Conservation (phyloP, 306 rosid species). For the Rosa multiflora region DNA sequence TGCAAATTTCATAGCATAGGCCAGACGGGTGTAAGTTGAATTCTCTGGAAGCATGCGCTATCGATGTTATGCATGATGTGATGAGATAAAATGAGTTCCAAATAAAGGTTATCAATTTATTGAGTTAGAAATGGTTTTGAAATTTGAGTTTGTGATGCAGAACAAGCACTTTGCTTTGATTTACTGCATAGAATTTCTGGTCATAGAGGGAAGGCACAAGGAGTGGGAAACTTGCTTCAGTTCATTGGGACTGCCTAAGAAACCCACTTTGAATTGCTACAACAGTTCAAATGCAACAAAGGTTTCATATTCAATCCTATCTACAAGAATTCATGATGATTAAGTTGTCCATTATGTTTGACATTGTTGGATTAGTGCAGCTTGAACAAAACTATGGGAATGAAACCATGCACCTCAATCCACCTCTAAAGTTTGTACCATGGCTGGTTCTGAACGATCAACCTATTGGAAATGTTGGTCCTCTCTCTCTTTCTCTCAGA, state of each 20-base stretch:
- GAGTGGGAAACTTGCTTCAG: too few relatives aligned
- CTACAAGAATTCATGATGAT: too few relatives aligned
- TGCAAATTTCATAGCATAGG: slow-evolving; percentile 44
- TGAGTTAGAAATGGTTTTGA: not conserved
- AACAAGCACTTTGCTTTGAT: slow-evolving; percentile 46
- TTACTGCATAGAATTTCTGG: slow-evolving; percentile 42
- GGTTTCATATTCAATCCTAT: too few relatives aligned
- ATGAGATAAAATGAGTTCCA: slow-evolving; percentile 25
- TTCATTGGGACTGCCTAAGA: too few relatives aligned
- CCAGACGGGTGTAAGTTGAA: slow-evolving; percentile 54
- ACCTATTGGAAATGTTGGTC: slow-evolving; percentile 63
- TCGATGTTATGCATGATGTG: slow-evolving; percentile 39
- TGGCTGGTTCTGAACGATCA: slow-evolving; percentile 80
- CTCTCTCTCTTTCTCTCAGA: slow-evolving; percentile 3
- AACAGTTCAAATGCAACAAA: too few relatives aligned
- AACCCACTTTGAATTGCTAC: too few relatives aligned
- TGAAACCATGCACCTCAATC: slow-evolving; percentile 63
- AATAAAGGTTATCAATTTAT: not conserved
- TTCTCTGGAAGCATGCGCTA: slow-evolving; percentile 52
- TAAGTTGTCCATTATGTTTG: too few relatives aligned
- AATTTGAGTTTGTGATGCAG: slow-evolving; percentile 35
- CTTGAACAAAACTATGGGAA: slow-evolving; percentile 58
- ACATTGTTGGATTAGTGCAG: slow-evolving; percentile 28
- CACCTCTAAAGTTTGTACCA: slow-evolving; percentile 70
- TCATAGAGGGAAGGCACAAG: too few relatives aligned